Evolutionary conservation across 805 yeast species (phyloP).

Genomic region (Ogataea trehalophila): DNA sequence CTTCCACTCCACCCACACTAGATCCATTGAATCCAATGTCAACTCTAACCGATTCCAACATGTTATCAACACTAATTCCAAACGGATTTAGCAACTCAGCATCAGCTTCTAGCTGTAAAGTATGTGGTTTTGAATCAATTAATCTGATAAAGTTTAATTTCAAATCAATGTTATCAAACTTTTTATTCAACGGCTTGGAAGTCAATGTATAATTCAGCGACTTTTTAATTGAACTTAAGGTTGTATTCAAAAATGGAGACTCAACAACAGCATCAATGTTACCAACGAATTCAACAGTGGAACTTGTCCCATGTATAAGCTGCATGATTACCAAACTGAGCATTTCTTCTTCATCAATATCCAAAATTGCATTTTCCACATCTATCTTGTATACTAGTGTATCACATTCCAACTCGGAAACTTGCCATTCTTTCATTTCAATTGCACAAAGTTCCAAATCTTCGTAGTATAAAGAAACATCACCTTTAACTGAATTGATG

Average conservation of each 20-base stretch:
- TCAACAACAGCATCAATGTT: slow-evolving; percentile 17
- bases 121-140: slow-evolving; percentile 24
- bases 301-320: slow-evolving; percentile 1
- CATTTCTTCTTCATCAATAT: not conserved
- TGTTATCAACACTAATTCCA: slow-evolving; percentile 23
- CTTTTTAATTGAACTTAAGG: slow-evolving; percentile 3
- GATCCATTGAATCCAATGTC: slow-evolving; percentile 29
- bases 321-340: slow-evolving; percentile 1
- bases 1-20: slow-evolving; percentile 28
- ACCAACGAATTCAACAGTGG: slow-evolving; percentile 1
- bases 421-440: slow-evolving; percentile 12
- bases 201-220: not conserved
- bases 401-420: slow-evolving; percentile 17
- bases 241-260: slow-evolving; percentile 20
- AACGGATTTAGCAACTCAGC: slow-evolving; percentile 33
- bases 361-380: slow-evolving; percentile 5
- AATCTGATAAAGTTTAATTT: slow-evolving; percentile 15
- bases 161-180: slow-evolving; percentile 2
- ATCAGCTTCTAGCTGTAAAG: slow-evolving; percentile 28
- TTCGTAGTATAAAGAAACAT: not conserved
- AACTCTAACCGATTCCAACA: slow-evolving; percentile 18
- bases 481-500: slow-evolving; percentile 4
- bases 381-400: slow-evolving; percentile 3
- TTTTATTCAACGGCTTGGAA: not conserved
- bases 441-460: slow-evolving; percentile 1